Evolutionary conservation across 345 rosid genomes (phyloP), one percentile per base, ranked within the genome.

Genomic region (Kernera saxatilis): DNA sequence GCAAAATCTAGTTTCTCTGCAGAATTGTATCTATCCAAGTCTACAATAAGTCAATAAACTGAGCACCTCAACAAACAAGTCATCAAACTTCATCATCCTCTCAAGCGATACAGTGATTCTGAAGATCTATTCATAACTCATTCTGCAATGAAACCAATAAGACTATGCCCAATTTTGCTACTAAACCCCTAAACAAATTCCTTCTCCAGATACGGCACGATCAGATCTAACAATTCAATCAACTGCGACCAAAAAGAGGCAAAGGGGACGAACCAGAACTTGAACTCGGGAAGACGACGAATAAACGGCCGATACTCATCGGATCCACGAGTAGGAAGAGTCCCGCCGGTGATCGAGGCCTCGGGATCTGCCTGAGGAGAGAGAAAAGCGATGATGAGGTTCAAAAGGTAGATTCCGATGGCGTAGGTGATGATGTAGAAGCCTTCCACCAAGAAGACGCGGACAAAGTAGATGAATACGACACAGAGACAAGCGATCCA

Each of bases 291-390:
- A n/a, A 92, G 82, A 56, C 96, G 94, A 33, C 96, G 94, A 56
- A 87, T 93, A 50, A 94, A 94, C 10, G 99, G 97, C 17, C 99
- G 83, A 74, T 88, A 92, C 85, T 92, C 98, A 33, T 92, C 98
- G 65, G 98, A 88, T 81, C 86, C 76, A 5, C 89, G 91, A 46
- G 93, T 90, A n/a, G 98, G 98, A 23, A 92, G 86, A 8, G 80
- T 18, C 5, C 96, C 94, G 0, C 86, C 92, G 13, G 82, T 87
- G 12, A 72, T 74, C 17, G 79, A 76, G 39, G 78, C 71, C 81
- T 90, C 97, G 4, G 95, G 99, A 72, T 94, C 99, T 35, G 89
- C 88, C 75, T 87, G 97, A 51, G 99, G 99, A 36, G 99, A 91
- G 11, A 94, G 82, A 65, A 94, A 94, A 4, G 90, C 96, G 35